Base-by-base conservation (phyloP, 345 rosid species). In the Sonneratia caseolaris region DNA sequence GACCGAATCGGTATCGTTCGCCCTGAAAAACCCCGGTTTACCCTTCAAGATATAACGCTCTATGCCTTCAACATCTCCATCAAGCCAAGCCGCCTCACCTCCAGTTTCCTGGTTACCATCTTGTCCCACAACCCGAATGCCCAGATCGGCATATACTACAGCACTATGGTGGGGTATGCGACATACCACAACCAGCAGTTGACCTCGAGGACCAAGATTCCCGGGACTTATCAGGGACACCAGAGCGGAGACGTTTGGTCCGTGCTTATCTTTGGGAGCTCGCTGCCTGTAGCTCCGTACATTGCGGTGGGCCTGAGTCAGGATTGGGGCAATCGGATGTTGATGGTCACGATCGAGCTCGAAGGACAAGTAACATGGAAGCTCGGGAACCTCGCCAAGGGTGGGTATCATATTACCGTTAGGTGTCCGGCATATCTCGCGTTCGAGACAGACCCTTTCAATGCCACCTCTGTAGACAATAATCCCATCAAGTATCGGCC, bases 211-310 rank as follows among this genome's bases (percentile, higher is more conserved):
- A 43, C 76, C 2, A 37, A 15, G 16, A n/a, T 74, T 45, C 69
- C 69, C 36, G 59, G 37, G 3, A 37, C 73, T 36, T 74, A 69
- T 47, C 43, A 69, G 49, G 77, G 64, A 12, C 43, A 49, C 62
- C 12, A 76, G 64, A 76, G 74, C 66, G 68, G 19, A 53, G 51
- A 70, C 47, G 77, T 81, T 18, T 84, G 87, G 87, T 81, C 87
- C 53, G 80, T 85, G 19, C 49, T 77, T 37, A 43, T 84, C 47
- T 76, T 66, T 45, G 87, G 85, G 45, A 27, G 18, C 61, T 48
- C 62, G 5, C 76, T 81, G 12, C 83, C 85, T 4, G 49, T 84
- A 3, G 67, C 85, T 45, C 85, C 83, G 12, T 70, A 72, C 71
- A 69, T 75, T 42, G 79, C 55, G 22, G 66, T 68, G 12, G 53